Evolutionary conservation across 768 basidiomycete genomes (phyloP), one percentile per base, ranked within the genome.

Genomic region (Lentinus brumalis): DNA sequence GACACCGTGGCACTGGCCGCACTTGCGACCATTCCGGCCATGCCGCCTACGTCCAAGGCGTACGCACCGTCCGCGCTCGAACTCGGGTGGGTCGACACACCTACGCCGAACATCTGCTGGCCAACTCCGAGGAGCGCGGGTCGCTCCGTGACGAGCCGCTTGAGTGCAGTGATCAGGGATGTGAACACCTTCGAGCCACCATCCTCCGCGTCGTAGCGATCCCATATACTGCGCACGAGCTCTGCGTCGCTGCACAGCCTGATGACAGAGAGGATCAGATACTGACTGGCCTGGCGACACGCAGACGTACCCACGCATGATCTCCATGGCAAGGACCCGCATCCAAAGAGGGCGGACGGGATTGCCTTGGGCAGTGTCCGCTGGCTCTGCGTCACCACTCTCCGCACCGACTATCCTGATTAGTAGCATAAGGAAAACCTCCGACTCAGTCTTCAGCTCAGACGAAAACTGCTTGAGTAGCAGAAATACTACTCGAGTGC

Each of bases 401-500:
- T 89, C 87, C 12, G 88, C 83, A 35, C 81, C 78, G 49, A 88
- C 78, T 57, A 87, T 84, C 60, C 79, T 80, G 63, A 91, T 88
- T 21, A 91, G 77, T 32, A 90, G 76, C 76, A 84, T 85, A 11
- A 95, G 77, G 75, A 98, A 96, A 0, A 92, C 89, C 70, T 97
- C 94, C 0, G 91, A 81, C 73, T 98, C 94, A 0, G 87, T 88
- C 56, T 81, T 79, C 49, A 99, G 80, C 66, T 96, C 89, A 40
- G 79, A 76, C 2, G 89, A 88, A 74, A 97, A 98, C 53, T 95
- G 92, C 65, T 96, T 96, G 57, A 98, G 81, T 7, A 98, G 83
- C 42, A 98, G 81, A 76, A 96, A 98, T 40, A 98, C 89, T 31
- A 98, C 93, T 2, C 96, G 90, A 1, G 91, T 96, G 61, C 94